Evolutionary conservation across 495 filamentous ascomycete species (phyloP), one percentile per base, ranked within the genome.

Genomic region (Echria macrotheca): DNA sequence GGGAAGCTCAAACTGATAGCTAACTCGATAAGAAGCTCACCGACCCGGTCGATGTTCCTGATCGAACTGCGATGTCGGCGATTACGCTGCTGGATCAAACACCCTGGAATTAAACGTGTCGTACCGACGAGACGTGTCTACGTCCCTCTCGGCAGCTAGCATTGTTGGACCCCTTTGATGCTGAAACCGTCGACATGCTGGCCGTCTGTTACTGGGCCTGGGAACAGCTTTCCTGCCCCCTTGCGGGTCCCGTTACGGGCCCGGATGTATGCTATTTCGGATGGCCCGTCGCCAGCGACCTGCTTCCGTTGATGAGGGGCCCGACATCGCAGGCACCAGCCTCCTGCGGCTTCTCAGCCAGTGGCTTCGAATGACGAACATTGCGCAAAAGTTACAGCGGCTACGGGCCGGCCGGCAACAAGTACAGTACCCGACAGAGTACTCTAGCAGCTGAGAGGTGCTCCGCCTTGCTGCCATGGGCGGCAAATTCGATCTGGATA

Each of bases 11-110:
- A n/a, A n/a, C n/a, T n/a, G 24, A 47, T 33, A 15, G 17, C 18
- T 18, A n/a, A 31, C 19, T 22, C 36, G 49, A 52, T 51, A 52
- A 52, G 31, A 39, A 1, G 12, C 4, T 12, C 42, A 14, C 25
- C 8, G 47, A 19, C 23, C 46, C 53, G 51, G 47, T 51, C 8
- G 37, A 9, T 25, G n/a, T 26, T 4, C 12, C 15, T 31, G 28
- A 31, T 2, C 14, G 11, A 17, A 37, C 25, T 57, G 55, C 55
- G 55, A 57, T 57, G 55, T 57, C 55, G 55, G 55, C 55, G 55
- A 57, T 53, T 49, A 41, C 36, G 36, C 10, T 9, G n/a, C 23
- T 32, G 21, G 28, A 22, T 29, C 36, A 8, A 2, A n/a, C 44
- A n/a, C 36, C 26, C 15, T 21, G 35, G 25, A 39, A 7, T 10